Base-by-base conservation (phyloP, 345 rosid species). In the Limnanthes douglasii region DNA sequence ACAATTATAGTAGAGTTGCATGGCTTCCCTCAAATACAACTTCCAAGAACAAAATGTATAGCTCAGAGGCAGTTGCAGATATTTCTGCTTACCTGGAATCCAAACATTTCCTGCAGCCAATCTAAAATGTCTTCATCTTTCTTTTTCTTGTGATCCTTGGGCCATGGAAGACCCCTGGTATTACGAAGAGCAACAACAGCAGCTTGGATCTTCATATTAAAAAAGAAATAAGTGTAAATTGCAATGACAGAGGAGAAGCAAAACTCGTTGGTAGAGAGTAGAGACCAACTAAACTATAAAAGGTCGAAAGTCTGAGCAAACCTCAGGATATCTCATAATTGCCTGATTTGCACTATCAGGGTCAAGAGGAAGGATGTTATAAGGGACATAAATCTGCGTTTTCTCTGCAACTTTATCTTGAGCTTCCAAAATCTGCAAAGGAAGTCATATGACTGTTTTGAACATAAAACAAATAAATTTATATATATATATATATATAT, bases 341-440 rank as follows among this genome's bases (percentile, higher is more conserved):
- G 80, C 76, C 56, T 75, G 80, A 54, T 68, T 60, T 45, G 59
- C 60, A 55, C 81, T 66, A 38, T 76, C 86, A 49, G 75, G 73
- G 47, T 75, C 73, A 32, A 75, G 75, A n/a, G 84, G 84, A 41
- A 76, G 78, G 34, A 62, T 69, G 46, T 76, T 76, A 48, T 72
- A 72, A 51, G 78, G 66, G 18, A 56, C n/a, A n/a, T n/a, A n/a
- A n/a, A n/a, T 59, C 55, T 62, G 59, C 33, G 66, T 67, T 45
- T 67, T 67, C 28, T 62, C 69, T 6, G 63, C 66, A 34, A 67
- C 73, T 51, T 67, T 45, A 23, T 39, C 41, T 20, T 62, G 69
- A 48, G 69, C 60, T 48, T 62, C 69, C 43, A 62, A 45, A 44
- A 67, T 67, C 73, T 67, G 42, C 34, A 39, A 23, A 12, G 20